Base-by-base conservation (phyloP, 331 rosid genomes). In the Malus hybrid region DNA sequence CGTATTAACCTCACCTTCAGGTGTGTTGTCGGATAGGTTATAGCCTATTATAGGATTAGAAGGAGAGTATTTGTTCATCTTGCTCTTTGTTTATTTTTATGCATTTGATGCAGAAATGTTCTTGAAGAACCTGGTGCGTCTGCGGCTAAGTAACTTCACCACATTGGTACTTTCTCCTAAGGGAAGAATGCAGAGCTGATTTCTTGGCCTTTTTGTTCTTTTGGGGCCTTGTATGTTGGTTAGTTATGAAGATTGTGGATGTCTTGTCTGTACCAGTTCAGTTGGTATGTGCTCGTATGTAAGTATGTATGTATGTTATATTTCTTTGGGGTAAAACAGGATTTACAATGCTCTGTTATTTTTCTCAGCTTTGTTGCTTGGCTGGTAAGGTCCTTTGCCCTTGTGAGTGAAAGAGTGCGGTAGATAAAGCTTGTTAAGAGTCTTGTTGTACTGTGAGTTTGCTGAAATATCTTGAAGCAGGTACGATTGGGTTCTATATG, bases 1-100 rank as follows among this genome's bases (percentile, higher is more conserved):
- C 97, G 99, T 58, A 89, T 94, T 80, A 94, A 89, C 85, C 99
- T 94, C 55, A 94, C 99, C n/a, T 94, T 94, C 77, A 87, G 99
- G 84, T 85, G 28, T 69, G 87, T 88, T 68, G 76, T 87, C 36
- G 82, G 82, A 86, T 66, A 18, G 20, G 34, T 68, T 62, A 36
- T 22, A 4, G 63, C 29, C 30, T 22, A n/a, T 22, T 8, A 22
- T 77, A 64, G 65, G 78, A 32, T 34, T 50, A 19, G 22, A 33
- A 60, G 10, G 3, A 63, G 18, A 29, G 20, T 4, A 16, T 16
- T 56, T 28, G 61, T 39, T 10, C 20, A 6, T 15, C 26, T n/a
- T 29, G 65, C 7, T 42, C n/a, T 56, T 44, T 10, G 4, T 30
- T 0, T 34, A 24, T 42, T 10, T 63, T 19, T 62, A 26, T n/a